Base-by-base conservation (phyloP, 2,329 filamentous ascomycete species). In the Cadophora sp. region DNA sequence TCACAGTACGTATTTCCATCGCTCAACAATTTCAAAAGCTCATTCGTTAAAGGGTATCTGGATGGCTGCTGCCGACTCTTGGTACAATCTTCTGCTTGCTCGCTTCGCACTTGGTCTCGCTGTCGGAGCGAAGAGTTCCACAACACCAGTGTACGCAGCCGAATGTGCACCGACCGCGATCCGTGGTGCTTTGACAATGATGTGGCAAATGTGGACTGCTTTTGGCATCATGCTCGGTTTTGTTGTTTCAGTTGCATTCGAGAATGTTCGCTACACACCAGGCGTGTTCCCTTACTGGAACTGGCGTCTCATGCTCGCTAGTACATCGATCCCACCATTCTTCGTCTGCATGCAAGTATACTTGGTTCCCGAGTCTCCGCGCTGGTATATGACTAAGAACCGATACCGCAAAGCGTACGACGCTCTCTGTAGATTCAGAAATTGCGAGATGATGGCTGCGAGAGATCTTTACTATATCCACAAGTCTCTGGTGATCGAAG, bases 61-160 rank as follows among this genome's bases (percentile, higher is more conserved):
- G 64, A 61, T 62, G 64, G 64, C 64, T 30, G 93, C 70, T 87
- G 89, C 63, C 5, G 86, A 91, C 68, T 89, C 84, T 0, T 95
- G 91, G 91, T 83, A 82, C 76, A 86, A 92, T 73, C 85, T 94
- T 71, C 84, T 96, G 66, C 83, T 87, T 50, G 89, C 88, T 59
- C 88, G 93, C 50, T 84, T 95, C 67, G 80, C 84, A 36, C 83
- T 93, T 20, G 93, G 93, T 11, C 86, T 96, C 55, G 91, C 90
- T 1, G 93, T 94, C 81, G 91, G 91, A 33, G 84, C 90, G 18
- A 94, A 94, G 76, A 88, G 88, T 22, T 82, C 82, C 0, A 87
- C 83, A 58, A 90, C 93, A 1, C 91, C 92, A 0, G 89, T 94
- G 33, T 94, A 92, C 73, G 82, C 83, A 18, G 84, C 85, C 1